Percentiles rank a stretch among this genome's conserved stretches.
Conservation (phyloP, 169 alveolate species). For the Theileria annulata region DNA sequence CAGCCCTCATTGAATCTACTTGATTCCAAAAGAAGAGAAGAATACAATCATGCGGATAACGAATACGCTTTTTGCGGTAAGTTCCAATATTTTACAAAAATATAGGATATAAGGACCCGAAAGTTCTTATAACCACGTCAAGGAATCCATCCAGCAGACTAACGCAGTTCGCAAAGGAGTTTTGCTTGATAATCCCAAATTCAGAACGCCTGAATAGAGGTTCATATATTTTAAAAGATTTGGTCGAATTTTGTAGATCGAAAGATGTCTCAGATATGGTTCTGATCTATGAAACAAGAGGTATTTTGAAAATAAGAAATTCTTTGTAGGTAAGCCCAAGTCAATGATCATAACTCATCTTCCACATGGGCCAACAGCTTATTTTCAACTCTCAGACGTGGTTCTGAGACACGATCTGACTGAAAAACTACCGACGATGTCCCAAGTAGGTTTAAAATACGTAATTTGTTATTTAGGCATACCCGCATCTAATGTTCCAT, state of each 20-base stretch:
- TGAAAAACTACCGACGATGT: conserved; percentile 92
- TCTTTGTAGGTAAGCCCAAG: conserved; percentile 89
- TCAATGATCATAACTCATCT: conserved; percentile 97
- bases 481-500: conserved; percentile 97
- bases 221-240: conserved; percentile 91
- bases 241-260: conserved; percentile 89
- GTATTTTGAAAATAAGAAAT: conserved; percentile 71
- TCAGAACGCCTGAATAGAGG: conserved; percentile 96
- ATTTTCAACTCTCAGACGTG: conserved; percentile 93
- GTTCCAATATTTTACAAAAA: conserved; percentile 57
- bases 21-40: conserved; percentile 57
- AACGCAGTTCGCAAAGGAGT: conserved; percentile 93
- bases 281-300: conserved; percentile 81
- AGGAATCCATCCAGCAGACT: conserved; percentile 93
- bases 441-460: conserved; percentile 76
- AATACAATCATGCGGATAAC: conserved; percentile 58
- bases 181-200: conserved; percentile 93
- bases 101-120: conserved; percentile 90
- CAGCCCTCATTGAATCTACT: conserved; percentile 64
- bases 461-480: conserved; percentile 47
- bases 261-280: conserved; percentile 93
- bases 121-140: conserved; percentile 94
- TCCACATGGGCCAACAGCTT: conserved; percentile 99
- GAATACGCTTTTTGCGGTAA: conserved; percentile 65
- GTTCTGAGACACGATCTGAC: conserved; percentile 96